Conservation (phyloP, 1,284 basidiomycete species). For the Tilletiaria anomala region DNA sequence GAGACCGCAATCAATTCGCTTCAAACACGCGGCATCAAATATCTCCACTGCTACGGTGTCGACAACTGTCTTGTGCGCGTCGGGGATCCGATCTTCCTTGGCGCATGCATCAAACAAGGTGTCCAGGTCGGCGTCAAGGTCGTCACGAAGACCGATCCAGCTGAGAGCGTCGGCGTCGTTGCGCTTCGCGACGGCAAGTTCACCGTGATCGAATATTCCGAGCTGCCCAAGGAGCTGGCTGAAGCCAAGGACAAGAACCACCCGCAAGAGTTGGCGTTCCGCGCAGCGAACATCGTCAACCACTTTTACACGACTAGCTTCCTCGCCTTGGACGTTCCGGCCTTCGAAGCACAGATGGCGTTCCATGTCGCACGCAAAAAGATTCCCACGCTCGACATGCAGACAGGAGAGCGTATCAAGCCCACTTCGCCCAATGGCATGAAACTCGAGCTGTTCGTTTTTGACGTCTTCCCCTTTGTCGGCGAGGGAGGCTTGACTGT, state of each 20-base stretch:
- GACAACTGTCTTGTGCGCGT: conserved; percentile 98
- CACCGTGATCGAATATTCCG: conserved; percentile 93
- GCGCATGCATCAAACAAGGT: conserved; percentile 71
- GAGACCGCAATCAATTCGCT: conserved; percentile 74
- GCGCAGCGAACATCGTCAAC: conserved; percentile 94
- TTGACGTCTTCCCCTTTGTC: conserved; percentile 95
- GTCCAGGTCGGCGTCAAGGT: conserved; percentile 90
- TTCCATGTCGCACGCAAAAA: conserved; percentile 98
- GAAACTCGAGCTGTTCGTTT: conserved; percentile 98
- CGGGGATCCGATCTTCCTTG: conserved; percentile 90
- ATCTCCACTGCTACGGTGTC: conserved; percentile 90
- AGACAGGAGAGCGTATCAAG: conserved; percentile 53
- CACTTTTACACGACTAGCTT: conserved; percentile 91
- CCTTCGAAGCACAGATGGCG: conserved; percentile 73
- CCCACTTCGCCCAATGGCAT: conserved; percentile 88
- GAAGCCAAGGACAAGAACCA: conserved; percentile 50
- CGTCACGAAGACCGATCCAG: conserved; percentile 71
- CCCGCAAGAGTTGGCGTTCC: conserved; percentile 54
- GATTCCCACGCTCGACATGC: conserved; percentile 59
- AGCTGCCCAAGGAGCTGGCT: conserved; percentile 75
- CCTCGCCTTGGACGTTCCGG: conserved; percentile 58
- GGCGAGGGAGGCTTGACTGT: conserved; percentile 56
- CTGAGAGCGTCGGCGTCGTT: conserved; percentile 89
- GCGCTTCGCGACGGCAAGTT: conserved; percentile 67
- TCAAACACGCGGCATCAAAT: conserved; percentile 59